Base-by-base conservation (phyloP, 1,284 basidiomycete genomes). In the Ustilago sp. region DNA sequence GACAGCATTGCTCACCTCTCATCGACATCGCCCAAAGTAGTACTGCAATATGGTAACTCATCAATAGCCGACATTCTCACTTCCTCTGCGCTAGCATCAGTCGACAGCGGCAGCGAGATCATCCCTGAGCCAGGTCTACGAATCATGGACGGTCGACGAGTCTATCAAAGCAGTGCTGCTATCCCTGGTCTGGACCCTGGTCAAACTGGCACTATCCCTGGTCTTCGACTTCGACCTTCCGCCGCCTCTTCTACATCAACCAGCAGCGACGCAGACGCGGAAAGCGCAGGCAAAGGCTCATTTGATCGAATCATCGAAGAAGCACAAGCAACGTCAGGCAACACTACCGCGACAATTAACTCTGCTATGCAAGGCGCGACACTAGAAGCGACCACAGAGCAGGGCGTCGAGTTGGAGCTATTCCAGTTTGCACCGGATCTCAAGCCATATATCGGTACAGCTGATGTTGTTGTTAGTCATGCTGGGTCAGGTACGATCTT, bases 401-500 rank as follows among this genome's bases (percentile, higher is more conserved):
- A 63, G 8, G 70, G 68, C 12, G 59, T 81, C 17, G 63, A 79
- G 13, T 48, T 81, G 23, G 55, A 73, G 28, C 28, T 76, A n/a
- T 77, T 81, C 45, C 64, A 66, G 5, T 83, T 80, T 36, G 68
- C 81, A 1, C 67, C 76, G 0, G 59, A 68, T 38, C 69, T 83
- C 28, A 47, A 50, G 13, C n/a, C 54, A 34, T 73, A 69, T 68
- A 91, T 93, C 71, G 87, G 88, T 52, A 87, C 84, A 13, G 91
- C 93, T 31, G 91, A 94, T 84, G 86, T 94, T 52, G 90, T 98
- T 58, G 92, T 98, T 45, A 93, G 93, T 82, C 95, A 98, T 89
- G 95, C 94, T 82, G 95, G 95, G 58, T 93, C 96, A 12, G 96
- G 95, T 8, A 97, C 95, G 1, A 95, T 98, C 80, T 89, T 98